Percentiles rank a stretch among this genome's conserved stretches.
These are phyloP conservation scores for Tetradesmus obliquus DNA, from an alignment of 139 green algal species.

Conservation along the genomic window DNA sequence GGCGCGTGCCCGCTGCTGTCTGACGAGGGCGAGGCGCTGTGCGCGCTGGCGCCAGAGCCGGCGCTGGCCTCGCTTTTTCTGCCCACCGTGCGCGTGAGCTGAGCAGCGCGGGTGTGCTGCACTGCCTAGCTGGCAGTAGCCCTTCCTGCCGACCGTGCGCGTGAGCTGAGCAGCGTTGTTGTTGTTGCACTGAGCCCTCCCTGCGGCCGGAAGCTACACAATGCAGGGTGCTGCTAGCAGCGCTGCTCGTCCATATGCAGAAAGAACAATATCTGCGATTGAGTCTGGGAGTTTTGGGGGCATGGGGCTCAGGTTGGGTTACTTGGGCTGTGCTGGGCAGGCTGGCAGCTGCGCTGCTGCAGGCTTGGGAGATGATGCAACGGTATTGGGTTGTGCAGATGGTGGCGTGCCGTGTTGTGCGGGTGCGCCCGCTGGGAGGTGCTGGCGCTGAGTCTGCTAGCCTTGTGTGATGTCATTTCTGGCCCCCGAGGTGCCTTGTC, in stretches of 20 bases:
- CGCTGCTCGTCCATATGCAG: neutral
- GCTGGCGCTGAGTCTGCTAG: neutral
- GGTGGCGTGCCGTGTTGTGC: neutral
- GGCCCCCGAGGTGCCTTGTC: neutral
- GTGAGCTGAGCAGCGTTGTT: neutral
- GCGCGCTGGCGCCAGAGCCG: conserved; percentile 18
- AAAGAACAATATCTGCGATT: no score
- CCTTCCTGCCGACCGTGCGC: neutral
- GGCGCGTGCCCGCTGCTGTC: conserved; percentile 15
- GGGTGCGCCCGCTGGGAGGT: neutral
- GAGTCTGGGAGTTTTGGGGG: no score
- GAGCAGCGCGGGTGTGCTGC: neutral
- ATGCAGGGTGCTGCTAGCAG: neutral
- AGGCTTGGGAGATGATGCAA: neutral
- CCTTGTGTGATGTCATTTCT: neutral
- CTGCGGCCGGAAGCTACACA: neutral
- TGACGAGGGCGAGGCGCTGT: conserved; percentile 8
- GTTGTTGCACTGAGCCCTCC: neutral
- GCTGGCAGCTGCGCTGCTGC: neutral
- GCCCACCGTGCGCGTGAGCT: neutral
- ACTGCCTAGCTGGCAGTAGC: neutral
- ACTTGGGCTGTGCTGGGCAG: neutral
- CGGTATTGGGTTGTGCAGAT: neutral
- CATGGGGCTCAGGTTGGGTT: no score
- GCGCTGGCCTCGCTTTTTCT: neutral